Percentiles rank a stretch among this genome's conserved stretches.
These are phyloP conservation scores for Nicotiana obtusifolia DNA, from an alignment of 257 asterid species.

Conservation along the genomic window DNA sequence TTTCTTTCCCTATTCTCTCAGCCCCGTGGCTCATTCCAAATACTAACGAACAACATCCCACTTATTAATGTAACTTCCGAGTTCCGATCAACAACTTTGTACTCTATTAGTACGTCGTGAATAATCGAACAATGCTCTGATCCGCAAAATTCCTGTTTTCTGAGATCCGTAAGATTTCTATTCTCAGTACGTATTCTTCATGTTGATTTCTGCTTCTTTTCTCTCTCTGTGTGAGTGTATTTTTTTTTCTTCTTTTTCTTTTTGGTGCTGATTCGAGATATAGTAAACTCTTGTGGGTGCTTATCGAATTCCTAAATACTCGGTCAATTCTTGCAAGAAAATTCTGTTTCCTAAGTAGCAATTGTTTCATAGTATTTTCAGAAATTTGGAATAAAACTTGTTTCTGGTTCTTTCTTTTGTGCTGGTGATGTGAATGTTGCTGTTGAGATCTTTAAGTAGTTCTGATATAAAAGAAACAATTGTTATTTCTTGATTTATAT, in stretches of 20 bases:
- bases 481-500: not conserved
- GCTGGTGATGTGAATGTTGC: not conserved
- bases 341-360: not conserved
- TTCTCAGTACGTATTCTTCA: not conserved
- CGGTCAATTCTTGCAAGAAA: not conserved
- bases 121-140: not conserved
- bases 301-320: not conserved
- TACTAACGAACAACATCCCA: not conserved
- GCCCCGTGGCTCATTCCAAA: not conserved
- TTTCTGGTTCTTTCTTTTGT: not conserved
- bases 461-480: not conserved
- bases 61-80: not conserved
- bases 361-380: not conserved
- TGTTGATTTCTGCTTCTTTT: not conserved
- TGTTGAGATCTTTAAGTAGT: not conserved
- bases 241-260: too few species aligned
- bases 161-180: constrained; percentile 6
- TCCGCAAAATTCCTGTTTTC: not conserved
- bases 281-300: not conserved
- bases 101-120: not conserved
- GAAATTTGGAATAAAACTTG: not conserved
- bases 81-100: not conserved
- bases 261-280: too few species aligned
- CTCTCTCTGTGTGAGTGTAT: not conserved
- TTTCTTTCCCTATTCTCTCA: too few species aligned